Evolutionary conservation across 1,284 basidiomycete genomes (phyloP).

Genomic region (Sanghuangporus baumii): DNA sequence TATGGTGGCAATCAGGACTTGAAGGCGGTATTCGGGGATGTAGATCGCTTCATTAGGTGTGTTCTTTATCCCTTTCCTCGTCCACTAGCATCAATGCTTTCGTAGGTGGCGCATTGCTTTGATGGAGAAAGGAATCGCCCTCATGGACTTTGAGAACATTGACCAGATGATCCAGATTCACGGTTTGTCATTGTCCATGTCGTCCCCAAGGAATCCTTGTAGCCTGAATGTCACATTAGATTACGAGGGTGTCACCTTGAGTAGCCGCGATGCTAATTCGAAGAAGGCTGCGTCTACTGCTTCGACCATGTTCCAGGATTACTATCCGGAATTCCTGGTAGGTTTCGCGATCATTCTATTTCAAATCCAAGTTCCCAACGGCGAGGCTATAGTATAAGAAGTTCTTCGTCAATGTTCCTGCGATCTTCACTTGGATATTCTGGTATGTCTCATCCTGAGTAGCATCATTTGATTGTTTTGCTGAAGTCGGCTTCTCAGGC

Average conservation of each 20-base stretch:
- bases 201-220: background rate
- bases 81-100: background rate
- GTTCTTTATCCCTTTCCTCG: constrained; percentile 10
- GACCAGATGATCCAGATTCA: constrained; percentile 75
- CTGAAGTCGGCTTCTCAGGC: constrained; percentile 25
- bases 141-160: constrained; percentile 64
- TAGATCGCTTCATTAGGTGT: constrained; percentile 65
- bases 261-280: constrained; percentile 63
- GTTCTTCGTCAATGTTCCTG: constrained; percentile 76
- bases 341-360: constrained; percentile 23
- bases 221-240: constrained; percentile 35
- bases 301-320: constrained; percentile 60
- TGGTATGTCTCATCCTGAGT: constrained; percentile 29
- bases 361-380: background rate
- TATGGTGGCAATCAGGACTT: constrained; percentile 64
- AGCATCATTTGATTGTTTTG: background rate
- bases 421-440: constrained; percentile 70
- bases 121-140: constrained; percentile 61
- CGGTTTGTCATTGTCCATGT: constrained; percentile 33
- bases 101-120: constrained; percentile 69
- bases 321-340: constrained; percentile 76
- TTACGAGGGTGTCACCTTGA: constrained; percentile 64
- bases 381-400: constrained; percentile 52
- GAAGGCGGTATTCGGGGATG: constrained; percentile 64
- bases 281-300: constrained; percentile 71